A percentile compares a stretch with the other conserved stretches of the same genome.
phyloP scores from a whole-genome alignment of 768 basidiomycete genomes.

The Psilocybe subaeruginosa region DNA sequence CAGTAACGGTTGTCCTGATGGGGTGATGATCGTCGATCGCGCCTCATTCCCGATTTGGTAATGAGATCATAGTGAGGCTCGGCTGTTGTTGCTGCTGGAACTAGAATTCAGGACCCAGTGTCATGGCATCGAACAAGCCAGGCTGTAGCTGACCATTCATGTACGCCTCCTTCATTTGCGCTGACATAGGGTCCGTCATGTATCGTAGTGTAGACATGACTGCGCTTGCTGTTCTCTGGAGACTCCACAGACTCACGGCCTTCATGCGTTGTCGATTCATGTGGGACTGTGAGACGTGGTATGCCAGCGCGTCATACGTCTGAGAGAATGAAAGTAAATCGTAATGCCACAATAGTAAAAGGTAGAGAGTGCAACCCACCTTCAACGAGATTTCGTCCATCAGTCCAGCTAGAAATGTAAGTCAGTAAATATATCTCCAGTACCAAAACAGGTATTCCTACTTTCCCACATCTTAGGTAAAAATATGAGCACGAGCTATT shows the following conservation, averaged over 20 bases:
- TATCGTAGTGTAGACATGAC: slow-evolving; percentile 78
- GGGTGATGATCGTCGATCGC: slow-evolving; percentile 16
- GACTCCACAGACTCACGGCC: slow-evolving; percentile 91
- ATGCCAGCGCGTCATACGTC: slow-evolving; percentile 91
- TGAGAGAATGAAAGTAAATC: slow-evolving; percentile 29
- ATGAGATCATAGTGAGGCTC: not conserved
- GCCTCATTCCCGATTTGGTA: slow-evolving; percentile 6
- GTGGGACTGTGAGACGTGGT: slow-evolving; percentile 91
- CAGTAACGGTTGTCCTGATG: slow-evolving; percentile 8
- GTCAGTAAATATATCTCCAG: slow-evolving; percentile 15
- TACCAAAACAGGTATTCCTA: slow-evolving; percentile 38
- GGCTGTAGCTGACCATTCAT: slow-evolving; percentile 31
- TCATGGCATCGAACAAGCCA: slow-evolving; percentile 22
- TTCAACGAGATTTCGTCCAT: slow-evolving; percentile 90
- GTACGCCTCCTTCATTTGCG: slow-evolving; percentile 49
- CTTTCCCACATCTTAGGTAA: slow-evolving; percentile 85
- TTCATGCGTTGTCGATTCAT: slow-evolving; percentile 84
- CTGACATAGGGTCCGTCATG: slow-evolving; percentile 71
- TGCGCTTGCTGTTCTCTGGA: slow-evolving; percentile 92
- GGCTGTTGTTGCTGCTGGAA: not conserved
- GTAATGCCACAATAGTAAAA: not conserved
- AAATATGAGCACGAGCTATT: slow-evolving; percentile 16
- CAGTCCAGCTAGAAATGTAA: slow-evolving; percentile 68
- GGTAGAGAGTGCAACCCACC: slow-evolving; percentile 38
- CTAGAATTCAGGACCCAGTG: slow-evolving; percentile 24